Conservation (phyloP, 1,139 yeast genomes). For the Candida sp. region DNA sequence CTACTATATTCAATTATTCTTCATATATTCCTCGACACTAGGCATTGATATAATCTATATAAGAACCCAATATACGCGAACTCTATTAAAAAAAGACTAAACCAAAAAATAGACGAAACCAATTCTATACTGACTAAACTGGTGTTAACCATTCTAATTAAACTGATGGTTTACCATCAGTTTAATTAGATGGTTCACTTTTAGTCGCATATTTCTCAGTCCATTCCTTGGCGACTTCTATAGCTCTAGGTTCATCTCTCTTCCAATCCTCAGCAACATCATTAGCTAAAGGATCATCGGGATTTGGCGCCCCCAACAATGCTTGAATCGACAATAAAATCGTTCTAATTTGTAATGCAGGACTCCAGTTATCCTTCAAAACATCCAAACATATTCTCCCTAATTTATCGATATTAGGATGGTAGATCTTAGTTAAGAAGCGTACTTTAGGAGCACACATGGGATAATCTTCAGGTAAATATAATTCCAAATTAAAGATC, state of each 20-base stretch:
- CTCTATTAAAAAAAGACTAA: too few relatives aligned
- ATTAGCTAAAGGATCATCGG: conserved; percentile 97
- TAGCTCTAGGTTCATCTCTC: conserved; percentile 75
- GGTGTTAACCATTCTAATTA: too few relatives aligned
- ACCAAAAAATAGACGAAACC: too few relatives aligned
- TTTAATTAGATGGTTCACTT: conserved; percentile 3
- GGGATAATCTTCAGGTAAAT: conserved; percentile 87
- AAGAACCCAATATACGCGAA: too few relatives aligned
- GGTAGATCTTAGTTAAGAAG: conserved; percentile 89
- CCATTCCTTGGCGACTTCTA: conserved; percentile 86
- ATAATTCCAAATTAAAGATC: conserved; percentile 70
- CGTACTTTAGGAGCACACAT: conserved; percentile 94
- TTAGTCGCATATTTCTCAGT: conserved; percentile 60
- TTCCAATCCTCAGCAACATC: conserved; percentile 99
- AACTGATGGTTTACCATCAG: too few relatives aligned
- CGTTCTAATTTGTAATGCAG: conserved; percentile 96
- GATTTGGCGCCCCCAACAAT: conserved; percentile 91
- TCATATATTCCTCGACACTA: too few relatives aligned
- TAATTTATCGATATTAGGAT: conserved; percentile 92
- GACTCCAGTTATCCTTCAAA: conserved; percentile 92
- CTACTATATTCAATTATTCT: too few relatives aligned
- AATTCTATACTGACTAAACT: too few relatives aligned
- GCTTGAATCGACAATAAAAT: conserved; percentile 91
- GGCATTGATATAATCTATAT: too few relatives aligned
- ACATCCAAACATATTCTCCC: conserved; percentile 97